These are phyloP conservation scores for Xylaria sp. DNA, from an alignment of 2,329 filamentous ascomycete species.

Conservation along the genomic window DNA sequence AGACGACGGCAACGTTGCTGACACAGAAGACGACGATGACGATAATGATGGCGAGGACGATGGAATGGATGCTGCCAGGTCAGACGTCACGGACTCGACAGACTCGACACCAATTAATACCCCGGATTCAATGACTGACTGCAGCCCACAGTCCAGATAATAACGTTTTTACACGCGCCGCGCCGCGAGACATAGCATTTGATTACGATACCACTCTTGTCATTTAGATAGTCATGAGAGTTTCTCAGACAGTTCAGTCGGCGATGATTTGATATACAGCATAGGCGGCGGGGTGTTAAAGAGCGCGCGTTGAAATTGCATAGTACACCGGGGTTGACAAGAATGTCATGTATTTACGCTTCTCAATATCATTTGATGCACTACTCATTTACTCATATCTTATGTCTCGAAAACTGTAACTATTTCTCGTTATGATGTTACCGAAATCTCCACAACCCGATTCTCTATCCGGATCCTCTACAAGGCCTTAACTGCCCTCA, in stretches of 20 bases:
- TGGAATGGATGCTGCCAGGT: slow-evolving; percentile 40
- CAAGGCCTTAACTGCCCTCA: not conserved
- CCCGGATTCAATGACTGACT: slow-evolving; percentile 44
- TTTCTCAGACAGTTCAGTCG: not conserved
- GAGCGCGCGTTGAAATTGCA: slow-evolving; percentile 27
- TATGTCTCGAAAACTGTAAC: not conserved
- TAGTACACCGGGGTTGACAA: slow-evolving; percentile 28
- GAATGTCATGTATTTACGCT: slow-evolving; percentile 34
- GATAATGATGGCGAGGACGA: slow-evolving; percentile 41
- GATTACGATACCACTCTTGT: slow-evolving; percentile 30
- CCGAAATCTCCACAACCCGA: not conserved
- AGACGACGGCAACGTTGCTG: slow-evolving; percentile 38
- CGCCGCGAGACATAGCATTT: slow-evolving; percentile 9
- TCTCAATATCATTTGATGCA: slow-evolving; percentile 21
- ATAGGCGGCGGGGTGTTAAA: slow-evolving; percentile 18
- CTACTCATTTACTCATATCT: not conserved
- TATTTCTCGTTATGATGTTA: not conserved
- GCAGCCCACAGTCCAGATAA: slow-evolving; percentile 43
- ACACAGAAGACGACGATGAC: slow-evolving; percentile 43
- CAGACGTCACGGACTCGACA: slow-evolving; percentile 47
- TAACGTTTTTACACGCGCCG: not conserved
- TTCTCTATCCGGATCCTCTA: not conserved
- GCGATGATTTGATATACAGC: slow-evolving; percentile 24
- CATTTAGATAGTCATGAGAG: slow-evolving; percentile 21
- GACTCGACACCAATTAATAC: slow-evolving; percentile 46